These are phyloP conservation scores for Leccinellum rugosiceps DNA, from an alignment of 768 basidiomycete genomes.

Conservation along the genomic window DNA sequence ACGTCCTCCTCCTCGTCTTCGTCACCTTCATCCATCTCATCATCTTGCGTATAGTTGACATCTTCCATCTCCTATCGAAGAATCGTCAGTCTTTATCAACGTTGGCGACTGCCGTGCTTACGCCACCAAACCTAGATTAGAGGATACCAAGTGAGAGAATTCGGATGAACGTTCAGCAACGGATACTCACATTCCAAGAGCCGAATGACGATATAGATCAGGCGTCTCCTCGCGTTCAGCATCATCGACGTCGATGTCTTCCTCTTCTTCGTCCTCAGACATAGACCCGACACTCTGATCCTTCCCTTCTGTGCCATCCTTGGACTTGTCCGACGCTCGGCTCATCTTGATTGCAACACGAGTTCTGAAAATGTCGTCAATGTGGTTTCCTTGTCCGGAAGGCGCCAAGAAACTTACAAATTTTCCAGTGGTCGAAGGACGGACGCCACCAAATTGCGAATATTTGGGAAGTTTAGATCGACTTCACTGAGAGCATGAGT, in stretches of 20 bases:
- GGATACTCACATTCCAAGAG: constrained; percentile 79
- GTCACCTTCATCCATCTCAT: constrained; percentile 80
- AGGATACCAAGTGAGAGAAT: constrained; percentile 8
- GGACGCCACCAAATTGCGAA: constrained; percentile 80
- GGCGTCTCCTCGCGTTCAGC: constrained; percentile 75
- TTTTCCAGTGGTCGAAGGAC: constrained; percentile 87
- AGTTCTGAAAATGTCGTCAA: constrained; percentile 49
- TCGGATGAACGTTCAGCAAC: neutral
- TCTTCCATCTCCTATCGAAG: constrained; percentile 79
- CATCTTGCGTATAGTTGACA: constrained; percentile 59
- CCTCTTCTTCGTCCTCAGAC: constrained; percentile 49
- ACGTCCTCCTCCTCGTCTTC: constrained; percentile 80
- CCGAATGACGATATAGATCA: constrained; percentile 93
- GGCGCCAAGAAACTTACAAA: constrained; percentile 54
- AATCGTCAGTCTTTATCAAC: constrained; percentile 15
- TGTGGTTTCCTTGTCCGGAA: neutral
- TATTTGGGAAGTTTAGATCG: constrained; percentile 93
- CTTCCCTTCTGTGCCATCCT: constrained; percentile 50
- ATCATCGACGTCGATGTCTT: constrained; percentile 57
- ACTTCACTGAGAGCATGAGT: constrained; percentile 88
- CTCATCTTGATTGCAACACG: constrained; percentile 99
- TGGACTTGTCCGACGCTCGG: constrained; percentile 62
- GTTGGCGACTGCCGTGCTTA: constrained; percentile 39
- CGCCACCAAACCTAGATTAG: constrained; percentile 63
- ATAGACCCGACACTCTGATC: constrained; percentile 39